Conservation (phyloP, 2,329 filamentous ascomycete genomes). For the Fusarium buxicola region DNA sequence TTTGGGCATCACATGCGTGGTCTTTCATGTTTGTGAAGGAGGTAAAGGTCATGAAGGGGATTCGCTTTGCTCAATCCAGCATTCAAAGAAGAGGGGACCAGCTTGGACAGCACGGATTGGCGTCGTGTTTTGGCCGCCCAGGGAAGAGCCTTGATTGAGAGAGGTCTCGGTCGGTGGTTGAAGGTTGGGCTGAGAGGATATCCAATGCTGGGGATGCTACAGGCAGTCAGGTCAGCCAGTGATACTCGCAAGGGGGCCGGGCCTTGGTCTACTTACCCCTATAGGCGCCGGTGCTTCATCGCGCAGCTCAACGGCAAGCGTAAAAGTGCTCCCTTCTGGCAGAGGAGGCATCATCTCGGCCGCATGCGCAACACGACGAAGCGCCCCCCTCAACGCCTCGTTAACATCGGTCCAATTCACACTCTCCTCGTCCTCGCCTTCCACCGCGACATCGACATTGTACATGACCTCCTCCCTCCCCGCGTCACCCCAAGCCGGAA, state of each 20-base stretch:
- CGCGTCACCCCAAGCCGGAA: conserved; percentile 55
- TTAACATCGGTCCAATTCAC: conserved; percentile 72
- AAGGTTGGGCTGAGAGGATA: conserved; percentile 64
- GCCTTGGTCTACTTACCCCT: conserved; percentile 57
- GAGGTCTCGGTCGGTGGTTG: conserved; percentile 52
- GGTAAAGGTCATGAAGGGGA: not conserved
- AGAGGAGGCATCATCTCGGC: conserved; percentile 67
- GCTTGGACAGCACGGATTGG: conserved; percentile 66
- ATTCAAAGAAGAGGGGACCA: conserved; percentile 72
- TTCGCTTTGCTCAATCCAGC: conserved; percentile 66
- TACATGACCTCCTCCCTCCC: conserved; percentile 35
- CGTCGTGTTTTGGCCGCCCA: conserved; percentile 57
- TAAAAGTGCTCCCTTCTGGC: conserved; percentile 77
- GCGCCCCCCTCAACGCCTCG: conserved; percentile 76
- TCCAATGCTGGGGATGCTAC: conserved; percentile 71
- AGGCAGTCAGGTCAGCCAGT: conserved; percentile 19
- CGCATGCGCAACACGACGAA: conserved; percentile 71
- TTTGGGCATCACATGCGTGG: conserved; percentile 22
- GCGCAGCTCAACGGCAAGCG: conserved; percentile 78
- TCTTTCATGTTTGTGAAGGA: not conserved
- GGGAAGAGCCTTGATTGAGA: conserved; percentile 42
- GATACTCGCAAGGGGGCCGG: not conserved
- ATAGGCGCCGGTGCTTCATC: conserved; percentile 70
- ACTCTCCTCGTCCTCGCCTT: conserved; percentile 36
- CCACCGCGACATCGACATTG: conserved; percentile 42